These are phyloP conservation scores for Cryphonectria nitschkei DNA, from an alignment of 2,329 filamentous ascomycete species.

Conservation along the genomic window DNA sequence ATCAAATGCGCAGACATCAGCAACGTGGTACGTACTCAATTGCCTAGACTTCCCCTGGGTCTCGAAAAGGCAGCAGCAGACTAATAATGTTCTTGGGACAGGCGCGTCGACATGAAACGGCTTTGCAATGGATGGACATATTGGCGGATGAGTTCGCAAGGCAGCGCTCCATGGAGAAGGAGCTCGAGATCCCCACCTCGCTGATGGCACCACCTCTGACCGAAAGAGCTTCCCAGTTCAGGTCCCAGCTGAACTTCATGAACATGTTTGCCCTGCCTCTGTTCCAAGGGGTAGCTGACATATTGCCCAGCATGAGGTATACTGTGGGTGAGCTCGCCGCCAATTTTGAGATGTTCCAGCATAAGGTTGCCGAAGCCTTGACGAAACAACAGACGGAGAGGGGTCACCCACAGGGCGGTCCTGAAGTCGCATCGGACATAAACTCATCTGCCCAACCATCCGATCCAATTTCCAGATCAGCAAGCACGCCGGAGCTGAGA, in stretches of 20 bases:
- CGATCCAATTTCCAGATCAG: constrained; percentile 36
- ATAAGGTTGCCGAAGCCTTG: constrained; percentile 67
- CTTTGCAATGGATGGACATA: constrained; percentile 87
- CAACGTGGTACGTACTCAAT: constrained; percentile 75
- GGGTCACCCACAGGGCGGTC: constrained; percentile 26
- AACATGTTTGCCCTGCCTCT: constrained; percentile 91
- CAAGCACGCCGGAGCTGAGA: constrained; percentile 40
- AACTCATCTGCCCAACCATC: constrained; percentile 12
- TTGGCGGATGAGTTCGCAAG: constrained; percentile 95
- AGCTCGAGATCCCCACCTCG: constrained; percentile 85
- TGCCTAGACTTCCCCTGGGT: background rate
- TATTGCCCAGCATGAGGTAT: constrained; percentile 84
- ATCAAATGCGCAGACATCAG: constrained; percentile 99
- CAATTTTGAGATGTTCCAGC: constrained; percentile 77
- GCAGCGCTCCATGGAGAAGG: constrained; percentile 88
- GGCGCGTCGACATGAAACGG: constrained; percentile 82
- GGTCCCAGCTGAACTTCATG: constrained; percentile 94
- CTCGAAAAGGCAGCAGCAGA: background rate
- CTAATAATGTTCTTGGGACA: constrained; percentile 44
- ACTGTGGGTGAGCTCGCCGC: constrained; percentile 78
- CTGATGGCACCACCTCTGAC: constrained; percentile 84
- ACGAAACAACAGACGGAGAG: constrained; percentile 49
- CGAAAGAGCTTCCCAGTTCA: constrained; percentile 79
- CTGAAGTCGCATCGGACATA: background rate
- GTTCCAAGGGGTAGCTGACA: constrained; percentile 83